These are phyloP conservation scores for Suhomyces sp. DNA, from an alignment of 805 yeast species.

Conservation along the genomic window DNA sequence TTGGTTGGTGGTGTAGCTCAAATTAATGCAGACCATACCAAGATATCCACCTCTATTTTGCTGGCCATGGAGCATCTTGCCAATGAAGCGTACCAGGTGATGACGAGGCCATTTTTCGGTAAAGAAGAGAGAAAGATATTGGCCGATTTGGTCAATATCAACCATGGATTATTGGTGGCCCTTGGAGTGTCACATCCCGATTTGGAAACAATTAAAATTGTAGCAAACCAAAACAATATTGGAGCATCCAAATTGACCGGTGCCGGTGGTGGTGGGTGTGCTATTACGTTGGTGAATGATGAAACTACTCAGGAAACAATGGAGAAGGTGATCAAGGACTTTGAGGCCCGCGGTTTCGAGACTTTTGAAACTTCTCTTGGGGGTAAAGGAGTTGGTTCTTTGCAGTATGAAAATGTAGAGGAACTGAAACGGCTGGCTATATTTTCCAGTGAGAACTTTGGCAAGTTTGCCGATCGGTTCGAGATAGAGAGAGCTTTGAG, in stretches of 20 bases:
- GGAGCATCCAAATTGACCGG: constrained; percentile 96
- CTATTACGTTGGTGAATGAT: constrained; percentile 73
- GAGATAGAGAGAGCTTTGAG: constrained; percentile 51
- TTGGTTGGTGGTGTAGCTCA: constrained; percentile 75
- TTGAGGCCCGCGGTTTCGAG: constrained; percentile 55
- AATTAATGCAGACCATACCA: constrained; percentile 51
- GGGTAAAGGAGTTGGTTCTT: constrained; percentile 80
- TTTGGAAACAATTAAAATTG: constrained; percentile 68
- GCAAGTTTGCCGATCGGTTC: constrained; percentile 36
- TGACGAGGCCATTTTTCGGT: constrained; percentile 52
- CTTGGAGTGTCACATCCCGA: constrained; percentile 92
- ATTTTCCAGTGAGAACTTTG: constrained; percentile 35
- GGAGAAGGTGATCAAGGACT: constrained; percentile 33
- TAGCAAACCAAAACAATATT: constrained; percentile 59
- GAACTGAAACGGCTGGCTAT: constrained; percentile 10
- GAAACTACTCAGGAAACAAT: constrained; percentile 34
- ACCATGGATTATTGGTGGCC: constrained; percentile 83
- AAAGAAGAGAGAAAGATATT: constrained; percentile 38
- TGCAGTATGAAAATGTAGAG: constrained; percentile 16
- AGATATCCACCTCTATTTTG: constrained; percentile 54
- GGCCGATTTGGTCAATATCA: constrained; percentile 66
- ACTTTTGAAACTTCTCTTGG: constrained; percentile 81
- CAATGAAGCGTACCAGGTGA: constrained; percentile 64
- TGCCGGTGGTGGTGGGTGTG: constrained; percentile 99
- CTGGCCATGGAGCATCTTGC: constrained; percentile 77